These are phyloP conservation scores for Arachnomyces sp. DNA, from an alignment of 2,329 filamentous ascomycete genomes.

Conservation along the genomic window DNA sequence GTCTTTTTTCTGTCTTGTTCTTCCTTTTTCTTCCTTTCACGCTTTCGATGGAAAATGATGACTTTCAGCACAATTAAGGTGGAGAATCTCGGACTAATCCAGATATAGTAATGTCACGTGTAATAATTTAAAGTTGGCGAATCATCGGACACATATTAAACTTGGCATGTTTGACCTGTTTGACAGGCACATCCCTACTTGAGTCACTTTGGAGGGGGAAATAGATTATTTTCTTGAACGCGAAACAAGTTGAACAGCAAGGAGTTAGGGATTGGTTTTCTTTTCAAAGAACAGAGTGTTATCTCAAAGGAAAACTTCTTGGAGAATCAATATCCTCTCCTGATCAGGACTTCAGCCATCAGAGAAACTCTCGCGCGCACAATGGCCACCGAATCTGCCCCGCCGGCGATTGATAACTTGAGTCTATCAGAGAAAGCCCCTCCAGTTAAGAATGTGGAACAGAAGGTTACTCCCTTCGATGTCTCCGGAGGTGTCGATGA, in stretches of 20 bases:
- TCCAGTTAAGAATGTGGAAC: neutral
- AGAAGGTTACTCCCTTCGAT: neutral
- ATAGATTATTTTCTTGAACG: neutral
- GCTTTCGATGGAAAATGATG: constrained; percentile 17
- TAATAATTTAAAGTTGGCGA: no score
- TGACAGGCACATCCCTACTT: neutral
- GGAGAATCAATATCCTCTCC: no score
- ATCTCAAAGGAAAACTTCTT: no score
- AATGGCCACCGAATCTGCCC: neutral
- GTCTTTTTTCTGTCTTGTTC: neutral
- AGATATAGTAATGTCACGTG: constrained; percentile 16
- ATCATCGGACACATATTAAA: no score
- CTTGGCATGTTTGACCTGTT: no score
- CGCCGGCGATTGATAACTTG: neutral
- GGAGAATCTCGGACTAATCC: constrained; percentile 27
- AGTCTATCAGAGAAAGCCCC: constrained; percentile 5
- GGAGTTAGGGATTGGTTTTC: no score
- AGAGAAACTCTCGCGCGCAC: no score
- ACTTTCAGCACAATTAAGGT: constrained; percentile 29
- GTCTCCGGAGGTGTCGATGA: constrained; percentile 6
- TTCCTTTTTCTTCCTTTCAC: no score
- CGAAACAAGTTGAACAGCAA: no score
- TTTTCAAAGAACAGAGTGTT: no score
- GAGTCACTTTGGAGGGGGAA: no score
- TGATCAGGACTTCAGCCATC: no score